Percentiles rank a stretch among this genome's conserved stretches.
These are phyloP conservation scores for Skeletonema menzelii DNA, from an alignment of 108 stramenopile species.

Conservation along the genomic window DNA sequence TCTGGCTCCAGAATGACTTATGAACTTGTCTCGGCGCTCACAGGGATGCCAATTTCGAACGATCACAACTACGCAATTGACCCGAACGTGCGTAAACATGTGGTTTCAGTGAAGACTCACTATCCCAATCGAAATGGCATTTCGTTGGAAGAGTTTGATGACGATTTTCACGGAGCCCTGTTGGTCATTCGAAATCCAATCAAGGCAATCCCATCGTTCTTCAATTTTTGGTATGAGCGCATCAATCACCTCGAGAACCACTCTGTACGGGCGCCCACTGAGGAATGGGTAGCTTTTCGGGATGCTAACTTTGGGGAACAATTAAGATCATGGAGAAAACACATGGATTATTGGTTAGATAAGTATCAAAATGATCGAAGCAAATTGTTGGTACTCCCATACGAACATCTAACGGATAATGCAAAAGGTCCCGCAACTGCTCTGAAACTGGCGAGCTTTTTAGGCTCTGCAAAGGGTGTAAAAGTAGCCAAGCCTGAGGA, in stretches of 20 bases:
- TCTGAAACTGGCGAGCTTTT: constrained; percentile 10
- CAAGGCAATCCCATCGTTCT: constrained; percentile 39
- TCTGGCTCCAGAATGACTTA: constrained; percentile 40
- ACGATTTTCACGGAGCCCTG: constrained; percentile 17
- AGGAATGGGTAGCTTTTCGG: constrained; percentile 41
- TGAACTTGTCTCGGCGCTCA: constrained; percentile 19
- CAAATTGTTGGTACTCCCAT: constrained; percentile 18
- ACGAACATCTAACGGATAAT: constrained; percentile 18
- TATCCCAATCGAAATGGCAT: constrained; percentile 22
- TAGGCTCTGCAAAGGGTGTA: not conserved
- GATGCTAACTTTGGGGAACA: constrained; percentile 31
- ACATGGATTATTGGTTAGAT: constrained; percentile 41
- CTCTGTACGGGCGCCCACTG: constrained; percentile 20
- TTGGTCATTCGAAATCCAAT: constrained; percentile 43
- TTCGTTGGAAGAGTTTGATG: constrained; percentile 6
- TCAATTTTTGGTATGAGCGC: constrained; percentile 38
- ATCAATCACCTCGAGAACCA: constrained; percentile 24
- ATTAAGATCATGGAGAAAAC: constrained; percentile 17
- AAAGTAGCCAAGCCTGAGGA: not conserved
- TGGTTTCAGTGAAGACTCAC: constrained; percentile 45
- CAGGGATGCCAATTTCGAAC: constrained; percentile 32
- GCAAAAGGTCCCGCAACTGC: constrained; percentile 1
- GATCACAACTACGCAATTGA: constrained; percentile 20
- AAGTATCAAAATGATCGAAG: constrained; percentile 9
- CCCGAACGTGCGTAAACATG: constrained; percentile 11